Base-by-base conservation (phyloP, 1,139 yeast species). In the Pichia sp. region DNA sequence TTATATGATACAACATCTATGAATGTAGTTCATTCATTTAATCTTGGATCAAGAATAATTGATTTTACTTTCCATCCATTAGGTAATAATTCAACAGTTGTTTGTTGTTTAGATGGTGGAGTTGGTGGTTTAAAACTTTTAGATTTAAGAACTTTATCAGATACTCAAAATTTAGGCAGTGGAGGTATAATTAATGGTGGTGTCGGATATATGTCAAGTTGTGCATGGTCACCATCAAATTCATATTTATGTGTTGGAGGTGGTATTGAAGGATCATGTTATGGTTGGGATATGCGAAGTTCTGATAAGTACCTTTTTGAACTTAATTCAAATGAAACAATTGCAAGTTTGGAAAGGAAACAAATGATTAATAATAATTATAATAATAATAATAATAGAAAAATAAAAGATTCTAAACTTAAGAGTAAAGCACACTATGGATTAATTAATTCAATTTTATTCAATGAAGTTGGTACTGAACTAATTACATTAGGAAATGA, bases 1-100 rank as follows among this genome's bases (percentile, higher is more conserved):
- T 71, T 87, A 0, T 90, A 96, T 95, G 96, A 87, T 59, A 75
- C 96, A 0, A 74, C 75, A 48, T 68, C 74, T 27, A 65, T 86
- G 52, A 65, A 67, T 12, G 77, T 80, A 11, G 95, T 80, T 0
- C 87, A 85, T 55, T 63, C 76, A 2, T 85, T 87, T 55, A 73
- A 80, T 47, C 51, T 71, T 28, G 69, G 62, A 4, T 61, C 68
- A n/a, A 64, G 81, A 25, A 74, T 82, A 1, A 73, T 78, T 52
- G 69, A 78, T 43, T 69, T 81, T 39, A 85, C 79, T 56, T 69
- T 73, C 20, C 60, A 58, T 11, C 55, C 65, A 4, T 56, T 63
- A 0, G 73, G 77, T 0, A 63, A 65, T 12, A 79, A 69, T 45
- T 68, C 87, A 1, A 61, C 83, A 31, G 76, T 89, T 2, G 90